Percentiles rank a stretch among this genome's conserved stretches.
Conservation (phyloP, 352 stramenopile genomes). For the Globisporangium canariense region DNA sequence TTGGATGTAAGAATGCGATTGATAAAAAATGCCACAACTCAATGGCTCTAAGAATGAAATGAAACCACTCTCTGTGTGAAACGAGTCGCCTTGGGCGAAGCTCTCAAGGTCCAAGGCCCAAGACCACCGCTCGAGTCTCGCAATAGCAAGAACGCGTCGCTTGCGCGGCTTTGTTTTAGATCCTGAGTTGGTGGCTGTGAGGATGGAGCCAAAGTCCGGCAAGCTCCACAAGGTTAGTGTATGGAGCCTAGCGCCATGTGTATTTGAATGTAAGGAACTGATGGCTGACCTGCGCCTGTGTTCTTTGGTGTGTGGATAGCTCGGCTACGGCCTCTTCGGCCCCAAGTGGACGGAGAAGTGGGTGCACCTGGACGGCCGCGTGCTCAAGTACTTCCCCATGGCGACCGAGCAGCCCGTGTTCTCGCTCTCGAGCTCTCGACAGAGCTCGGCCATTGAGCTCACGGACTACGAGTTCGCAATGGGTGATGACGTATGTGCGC, state of each 20-base stretch:
- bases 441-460: constrained; percentile 46
- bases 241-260: constrained; percentile 20
- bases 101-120: neutral
- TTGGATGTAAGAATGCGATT: neutral
- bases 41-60: neutral
- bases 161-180: neutral
- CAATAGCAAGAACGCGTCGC: no score
- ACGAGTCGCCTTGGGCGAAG: neutral
- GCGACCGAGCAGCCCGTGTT: constrained; percentile 53
- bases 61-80: constrained; percentile 1
- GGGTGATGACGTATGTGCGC: constrained; percentile 33
- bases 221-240: constrained; percentile 55
- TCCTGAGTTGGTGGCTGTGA: neutral
- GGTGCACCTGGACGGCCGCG: constrained; percentile 65
- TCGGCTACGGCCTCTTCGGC: constrained; percentile 52
- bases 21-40: neutral
- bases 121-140: neutral
- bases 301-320: constrained; percentile 22
- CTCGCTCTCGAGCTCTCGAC: constrained; percentile 46
- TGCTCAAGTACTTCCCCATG: constrained; percentile 79
- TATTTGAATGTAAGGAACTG: neutral
- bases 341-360: constrained; percentile 81
- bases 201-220: constrained; percentile 58
- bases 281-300: neutral
- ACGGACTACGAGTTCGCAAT: constrained; percentile 42